A percentile compares a stretch with the other conserved stretches of the same genome.
Conservation (phyloP, 2,329 filamentous ascomycete genomes). For the Polytolypa hystricis region DNA sequence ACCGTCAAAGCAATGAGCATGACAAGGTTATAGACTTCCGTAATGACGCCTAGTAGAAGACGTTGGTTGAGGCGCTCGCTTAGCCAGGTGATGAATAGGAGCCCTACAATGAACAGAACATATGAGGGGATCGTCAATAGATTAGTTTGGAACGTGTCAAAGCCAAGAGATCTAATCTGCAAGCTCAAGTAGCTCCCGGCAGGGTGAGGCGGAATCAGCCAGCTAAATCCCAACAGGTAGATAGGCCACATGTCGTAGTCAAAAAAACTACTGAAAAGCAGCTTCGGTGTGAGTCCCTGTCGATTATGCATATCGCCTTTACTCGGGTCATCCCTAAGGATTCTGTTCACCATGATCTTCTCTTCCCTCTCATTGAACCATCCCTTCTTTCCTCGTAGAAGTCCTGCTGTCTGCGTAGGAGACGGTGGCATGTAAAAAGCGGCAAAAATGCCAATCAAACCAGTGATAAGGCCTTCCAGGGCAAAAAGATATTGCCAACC, state of each 20-base stretch:
- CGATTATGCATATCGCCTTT: conserved; percentile 54
- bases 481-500: conserved; percentile 36
- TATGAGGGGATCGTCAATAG: conserved; percentile 52
- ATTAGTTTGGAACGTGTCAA: conserved; percentile 49
- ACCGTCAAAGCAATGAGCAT: conserved; percentile 42
- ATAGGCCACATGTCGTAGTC: conserved; percentile 51
- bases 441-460: conserved; percentile 44
- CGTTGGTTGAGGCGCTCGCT: conserved; percentile 47
- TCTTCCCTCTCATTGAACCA: conserved; percentile 60
- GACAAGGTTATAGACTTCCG: conserved; percentile 43
- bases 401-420: conserved; percentile 52
- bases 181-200: conserved; percentile 29
- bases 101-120: conserved; percentile 46
- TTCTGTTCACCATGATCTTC: conserved; percentile 57
- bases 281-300: conserved; percentile 38
- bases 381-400: conserved; percentile 50
- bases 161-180: conserved; percentile 42
- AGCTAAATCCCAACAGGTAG: conserved; percentile 39
- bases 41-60: conserved; percentile 42
- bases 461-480: conserved; percentile 38
- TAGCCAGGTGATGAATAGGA: conserved; percentile 43
- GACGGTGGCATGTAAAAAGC: conserved; percentile 52
- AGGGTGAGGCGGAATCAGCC: conserved; percentile 30
- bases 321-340: conserved; percentile 44
- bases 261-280: conserved; percentile 40